Conservation (phyloP, 208 protist genomes). For the Trypanosoma vivax region DNA sequence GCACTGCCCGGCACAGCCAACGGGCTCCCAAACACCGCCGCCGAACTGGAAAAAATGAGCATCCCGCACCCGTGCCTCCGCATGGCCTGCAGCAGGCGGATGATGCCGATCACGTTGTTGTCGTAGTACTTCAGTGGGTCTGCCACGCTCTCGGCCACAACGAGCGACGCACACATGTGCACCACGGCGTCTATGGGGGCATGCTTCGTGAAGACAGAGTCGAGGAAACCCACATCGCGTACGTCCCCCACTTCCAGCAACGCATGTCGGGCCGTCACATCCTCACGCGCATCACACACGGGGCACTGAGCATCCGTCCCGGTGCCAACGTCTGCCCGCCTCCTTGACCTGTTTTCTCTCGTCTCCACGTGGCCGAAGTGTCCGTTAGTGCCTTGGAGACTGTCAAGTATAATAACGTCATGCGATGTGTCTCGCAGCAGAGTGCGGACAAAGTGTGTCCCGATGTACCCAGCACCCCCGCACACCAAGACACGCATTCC, state of each 20-base stretch:
- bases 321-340: constrained; percentile 10
- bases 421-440: constrained; percentile 73
- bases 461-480: constrained; percentile 97
- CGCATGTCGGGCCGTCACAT: constrained; percentile 25
- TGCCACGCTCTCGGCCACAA: constrained; percentile 90
- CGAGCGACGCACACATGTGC: constrained; percentile 93
- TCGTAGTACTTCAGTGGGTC: constrained; percentile 94
- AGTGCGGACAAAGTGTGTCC: constrained; percentile 93
- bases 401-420: constrained; percentile 94
- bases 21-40: constrained; percentile 92
- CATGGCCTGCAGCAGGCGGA: constrained; percentile 93
- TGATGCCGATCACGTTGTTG: constrained; percentile 94
- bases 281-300: constrained; percentile 3
- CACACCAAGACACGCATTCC: constrained; percentile 89
- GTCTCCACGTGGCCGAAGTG: constrained; percentile 48
- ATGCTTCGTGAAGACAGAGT: constrained; percentile 86
- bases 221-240: constrained; percentile 68
- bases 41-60: constrained; percentile 95
- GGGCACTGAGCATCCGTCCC: too few relatives aligned
- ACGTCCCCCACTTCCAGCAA: constrained; percentile 81
- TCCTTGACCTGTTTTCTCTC: constrained; percentile 26
- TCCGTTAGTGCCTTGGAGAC: constrained; percentile 74
- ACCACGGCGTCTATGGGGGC: constrained; percentile 87
- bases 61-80: constrained; percentile 82
- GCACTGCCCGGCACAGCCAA: too few relatives aligned